Evolutionary conservation across 306 rosid genomes (phyloP), one percentile per base, ranked within the genome.

Genomic region (Elaeagnus macrophylla): DNA sequence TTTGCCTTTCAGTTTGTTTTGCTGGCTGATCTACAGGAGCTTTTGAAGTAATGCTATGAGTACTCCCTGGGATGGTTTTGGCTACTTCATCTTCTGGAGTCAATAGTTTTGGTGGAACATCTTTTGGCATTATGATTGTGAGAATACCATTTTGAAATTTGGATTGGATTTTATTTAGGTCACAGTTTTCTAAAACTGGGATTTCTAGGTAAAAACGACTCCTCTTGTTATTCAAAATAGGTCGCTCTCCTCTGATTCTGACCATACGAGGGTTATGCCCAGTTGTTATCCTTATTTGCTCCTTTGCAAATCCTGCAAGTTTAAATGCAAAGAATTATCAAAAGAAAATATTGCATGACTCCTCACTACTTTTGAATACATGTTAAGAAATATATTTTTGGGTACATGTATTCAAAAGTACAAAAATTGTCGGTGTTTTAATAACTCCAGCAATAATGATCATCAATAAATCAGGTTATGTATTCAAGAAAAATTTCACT

Each of bases 61-160:
- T 25, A 25, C 4, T 25, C 32, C 4, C 4, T 25, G 2, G 32
- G 32, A 25, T 25, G 71, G 25, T 65, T 15, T 68, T 37, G 47
- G 43, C 0, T 66, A 44, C 57, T 13, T 42, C 44, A 7, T 9
- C 11, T 9, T 10, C 46, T 41, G 39, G 46, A 55, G 57, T 15
- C 67, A 66, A 18, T 48, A 11, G 44, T 51, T 42, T 57, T 64
- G 72, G 35, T 19, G 37, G 9, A 12, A 41, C 46, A 3, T 41
- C 46, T 13, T 41, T 41, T 41, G 46, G n/a, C 0, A 41, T 9
- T 9, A 10, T 41, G 13, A 41, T 13, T 2, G 46, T 41, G 46
- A 41, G 46, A 10, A 6, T 41, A 10, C 46, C 46, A 41, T 41
- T 10, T 2, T 41, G 46, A 13, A 41, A 41, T 41, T 41, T 41